Percentiles rank a stretch among this genome's conserved stretches.
These are phyloP conservation scores for Russula lepida DNA, from an alignment of 768 basidiomycete species.

Conservation along the genomic window DNA sequence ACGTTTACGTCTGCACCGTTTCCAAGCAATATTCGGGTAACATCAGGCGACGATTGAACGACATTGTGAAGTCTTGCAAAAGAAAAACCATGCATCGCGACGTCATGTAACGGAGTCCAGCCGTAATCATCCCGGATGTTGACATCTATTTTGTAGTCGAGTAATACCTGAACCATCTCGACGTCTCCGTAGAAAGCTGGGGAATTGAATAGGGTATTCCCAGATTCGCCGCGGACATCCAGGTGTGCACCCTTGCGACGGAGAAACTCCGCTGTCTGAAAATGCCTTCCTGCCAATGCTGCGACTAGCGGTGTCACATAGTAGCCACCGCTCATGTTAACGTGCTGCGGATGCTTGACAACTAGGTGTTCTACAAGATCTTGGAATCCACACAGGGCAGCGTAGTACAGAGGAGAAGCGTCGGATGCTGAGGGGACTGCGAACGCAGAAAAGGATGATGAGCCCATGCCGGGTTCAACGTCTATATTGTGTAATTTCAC, in stretches of 20 bases:
- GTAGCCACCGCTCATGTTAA: neutral
- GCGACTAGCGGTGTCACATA: neutral
- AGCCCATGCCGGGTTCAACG: neutral
- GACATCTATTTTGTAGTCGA: neutral
- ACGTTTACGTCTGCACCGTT: neutral
- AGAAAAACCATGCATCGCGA: neutral
- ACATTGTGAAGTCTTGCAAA: no score
- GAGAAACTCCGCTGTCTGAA: neutral
- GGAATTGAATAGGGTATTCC: neutral
- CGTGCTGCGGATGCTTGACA: neutral
- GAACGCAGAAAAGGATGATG: neutral
- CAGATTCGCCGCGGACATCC: neutral
- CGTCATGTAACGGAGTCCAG: neutral
- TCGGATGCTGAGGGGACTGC: neutral
- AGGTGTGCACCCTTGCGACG: neutral
- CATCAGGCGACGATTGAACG: no score
- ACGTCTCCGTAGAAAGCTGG: neutral
- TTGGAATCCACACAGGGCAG: neutral
- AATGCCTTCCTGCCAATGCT: neutral
- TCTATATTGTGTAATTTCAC: neutral
- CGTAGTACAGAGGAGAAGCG: neutral
- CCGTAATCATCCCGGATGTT: neutral
- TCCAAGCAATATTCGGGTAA: neutral
- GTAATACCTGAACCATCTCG: neutral
- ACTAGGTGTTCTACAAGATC: neutral